Evolutionary conservation across 345 rosid genomes (phyloP), one percentile per base, ranked within the genome.

Genomic region (Fremontodendron californicum): DNA sequence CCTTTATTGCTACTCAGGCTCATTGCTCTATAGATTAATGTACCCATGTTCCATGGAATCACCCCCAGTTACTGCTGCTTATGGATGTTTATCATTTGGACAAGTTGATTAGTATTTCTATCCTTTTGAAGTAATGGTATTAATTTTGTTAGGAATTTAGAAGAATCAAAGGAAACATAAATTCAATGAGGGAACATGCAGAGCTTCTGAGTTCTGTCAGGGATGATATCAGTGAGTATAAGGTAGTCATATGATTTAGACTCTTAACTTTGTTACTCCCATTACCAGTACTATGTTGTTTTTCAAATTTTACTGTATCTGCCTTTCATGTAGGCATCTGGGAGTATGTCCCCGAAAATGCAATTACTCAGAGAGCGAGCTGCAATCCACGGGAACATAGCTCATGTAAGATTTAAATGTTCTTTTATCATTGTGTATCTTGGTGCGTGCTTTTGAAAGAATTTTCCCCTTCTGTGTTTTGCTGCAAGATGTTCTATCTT

Each of bases 121-220:
- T 78, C 48, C 74, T 37, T 31, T 76, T 74, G 75, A 63, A 72
- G 65, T 67, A 74, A 71, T 72, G 73, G 5, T 33, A 51, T 76
- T 16, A 33, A 51, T 64, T 77, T 80, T 64, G 12, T 71, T 46
- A 93, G 97, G 99, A 96, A 88, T 94, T 92, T 80, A 88, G 94
- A 78, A 84, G 99, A 71, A 91, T 90, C 79, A 92, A 94, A 80
- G 97, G 97, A 77, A 96, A 96, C 79, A 87, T 94, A 62, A 94
- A 77, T 86, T 94, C 97, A 52, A 83, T 94, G 94, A 91, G 82
- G 78, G 99, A 96, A 73, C 99, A 92, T 58, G 94, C 98, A 4
- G 99, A 96, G 88, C 97, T 96, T 77, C 86, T 96, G 71, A 92
- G 91, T 84, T 96, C 98, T 75, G 99, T 96, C 58, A 87, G 98